A percentile compares a stretch with the other conserved stretches of the same genome.
These are phyloP conservation scores for Handroanthus guayacan DNA, from an alignment of 257 asterid species.

Conservation along the genomic window DNA sequence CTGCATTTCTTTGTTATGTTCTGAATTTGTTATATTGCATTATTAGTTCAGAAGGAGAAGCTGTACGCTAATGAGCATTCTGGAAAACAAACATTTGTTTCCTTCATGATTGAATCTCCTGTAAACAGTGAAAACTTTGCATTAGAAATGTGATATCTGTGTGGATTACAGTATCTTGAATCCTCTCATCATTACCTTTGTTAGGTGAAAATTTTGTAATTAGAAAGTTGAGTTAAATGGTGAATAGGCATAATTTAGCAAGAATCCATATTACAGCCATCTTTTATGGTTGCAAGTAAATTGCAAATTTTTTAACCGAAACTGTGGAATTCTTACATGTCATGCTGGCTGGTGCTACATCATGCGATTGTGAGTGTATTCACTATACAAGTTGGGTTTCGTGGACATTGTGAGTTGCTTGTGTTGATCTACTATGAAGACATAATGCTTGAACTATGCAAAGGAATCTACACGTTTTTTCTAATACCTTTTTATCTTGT, in stretches of 20 bases:
- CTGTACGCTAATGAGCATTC: neutral
- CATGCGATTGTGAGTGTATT: neutral
- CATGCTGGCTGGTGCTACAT: no score
- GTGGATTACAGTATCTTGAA: neutral
- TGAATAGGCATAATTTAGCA: neutral
- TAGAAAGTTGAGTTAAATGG: neutral
- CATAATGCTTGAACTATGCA: neutral
- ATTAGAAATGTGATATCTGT: neutral
- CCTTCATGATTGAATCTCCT: neutral
- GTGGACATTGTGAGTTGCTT: neutral
- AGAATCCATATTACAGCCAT: neutral
- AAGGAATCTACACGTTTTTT: neutral
- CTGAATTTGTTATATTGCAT: neutral
- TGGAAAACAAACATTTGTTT: neutral
- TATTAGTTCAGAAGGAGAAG: neutral
- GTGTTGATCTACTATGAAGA: neutral
- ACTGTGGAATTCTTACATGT: neutral
- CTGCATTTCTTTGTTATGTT: neutral
- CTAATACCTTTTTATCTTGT: conserved; percentile 28
- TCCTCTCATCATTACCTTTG: no score
- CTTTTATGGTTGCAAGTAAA: neutral
- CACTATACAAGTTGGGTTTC: neutral
- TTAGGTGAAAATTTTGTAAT: neutral
- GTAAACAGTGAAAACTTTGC: neutral
- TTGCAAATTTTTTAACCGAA: neutral